Conservation (phyloP, 768 basidiomycete genomes). For the Mycena galericulata region DNA sequence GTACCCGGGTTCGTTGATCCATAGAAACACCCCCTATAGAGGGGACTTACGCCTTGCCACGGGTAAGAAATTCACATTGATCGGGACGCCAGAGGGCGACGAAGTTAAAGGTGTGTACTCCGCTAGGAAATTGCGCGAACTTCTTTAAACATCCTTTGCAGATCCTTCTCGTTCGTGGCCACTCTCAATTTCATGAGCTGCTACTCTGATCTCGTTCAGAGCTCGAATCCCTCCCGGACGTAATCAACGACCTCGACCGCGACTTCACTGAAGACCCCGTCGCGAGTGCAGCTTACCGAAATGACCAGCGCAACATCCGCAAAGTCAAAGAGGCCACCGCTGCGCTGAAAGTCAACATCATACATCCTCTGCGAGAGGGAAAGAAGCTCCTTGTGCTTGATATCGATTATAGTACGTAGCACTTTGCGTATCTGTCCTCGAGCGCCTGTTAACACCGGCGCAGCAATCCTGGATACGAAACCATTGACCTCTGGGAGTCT, state of each 20-base stretch:
- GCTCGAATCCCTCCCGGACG: slow-evolving; percentile 73
- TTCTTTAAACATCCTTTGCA: not conserved
- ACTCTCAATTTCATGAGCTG: not conserved
- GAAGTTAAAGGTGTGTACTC: slow-evolving; percentile 82
- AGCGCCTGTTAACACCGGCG: slow-evolving; percentile 9
- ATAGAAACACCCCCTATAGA: slow-evolving; percentile 45
- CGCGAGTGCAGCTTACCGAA: slow-evolving; percentile 70
- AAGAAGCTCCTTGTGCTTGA: slow-evolving; percentile 89
- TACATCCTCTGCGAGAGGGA: slow-evolving; percentile 79
- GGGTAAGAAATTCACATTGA: slow-evolving; percentile 84
- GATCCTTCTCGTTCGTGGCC: slow-evolving; percentile 26
- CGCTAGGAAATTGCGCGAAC: not conserved
- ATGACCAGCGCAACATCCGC: slow-evolving; percentile 84
- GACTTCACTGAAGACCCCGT: slow-evolving; percentile 75
- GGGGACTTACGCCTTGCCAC: slow-evolving; percentile 67
- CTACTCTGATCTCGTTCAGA: slow-evolving; percentile 50
- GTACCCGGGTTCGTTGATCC: not conserved
- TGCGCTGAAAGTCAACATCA: slow-evolving; percentile 75
- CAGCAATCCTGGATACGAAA: slow-evolving; percentile 88
- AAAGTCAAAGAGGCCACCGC: slow-evolving; percentile 81
- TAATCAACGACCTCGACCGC: slow-evolving; percentile 85
- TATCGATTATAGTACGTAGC: slow-evolving; percentile 82
- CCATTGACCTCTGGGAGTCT: slow-evolving; percentile 85
- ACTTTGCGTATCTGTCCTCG: not conserved
- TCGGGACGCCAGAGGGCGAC: slow-evolving; percentile 88